Evolutionary conservation across 1,284 basidiomycete genomes (phyloP).

Genomic region (Amylostereum chailletii): DNA sequence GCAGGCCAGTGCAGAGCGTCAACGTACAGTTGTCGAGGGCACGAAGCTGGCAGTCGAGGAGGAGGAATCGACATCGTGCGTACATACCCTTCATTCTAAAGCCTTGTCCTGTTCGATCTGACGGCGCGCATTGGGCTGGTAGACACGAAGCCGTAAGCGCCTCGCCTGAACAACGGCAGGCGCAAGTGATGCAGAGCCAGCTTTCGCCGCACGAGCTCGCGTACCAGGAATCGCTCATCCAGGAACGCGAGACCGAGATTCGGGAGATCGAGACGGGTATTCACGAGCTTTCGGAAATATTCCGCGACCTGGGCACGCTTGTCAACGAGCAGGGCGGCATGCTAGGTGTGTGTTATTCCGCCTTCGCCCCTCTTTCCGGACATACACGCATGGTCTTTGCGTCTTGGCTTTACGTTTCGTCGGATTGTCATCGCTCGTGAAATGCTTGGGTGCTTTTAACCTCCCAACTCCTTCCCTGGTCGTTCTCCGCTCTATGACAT

Average conservation of each 20-base stretch:
- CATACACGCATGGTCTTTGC: too few species aligned
- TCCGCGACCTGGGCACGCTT: slow-evolving; percentile 91
- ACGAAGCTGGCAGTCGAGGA: slow-evolving; percentile 73
- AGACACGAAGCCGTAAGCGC: not conserved
- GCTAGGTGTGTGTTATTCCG: slow-evolving; percentile 61
- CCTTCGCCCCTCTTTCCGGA: too few species aligned
- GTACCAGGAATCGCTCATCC: slow-evolving; percentile 93
- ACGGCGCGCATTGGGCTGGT: slow-evolving; percentile 1
- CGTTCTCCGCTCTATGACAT: too few species aligned
- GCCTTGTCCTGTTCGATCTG: slow-evolving; percentile 6
- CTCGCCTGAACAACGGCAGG: slow-evolving; percentile 47
- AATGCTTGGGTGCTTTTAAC: too few species aligned
- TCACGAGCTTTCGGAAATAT: slow-evolving; percentile 95
- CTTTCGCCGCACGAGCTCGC: slow-evolving; percentile 87
- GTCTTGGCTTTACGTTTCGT: too few species aligned
- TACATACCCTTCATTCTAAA: slow-evolving; percentile 8
- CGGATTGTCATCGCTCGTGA: too few species aligned
- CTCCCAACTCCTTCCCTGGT: too few species aligned
- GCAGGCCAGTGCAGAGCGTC: slow-evolving; percentile 80
- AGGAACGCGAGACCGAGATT: slow-evolving; percentile 92
- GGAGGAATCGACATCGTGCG: slow-evolving; percentile 41
- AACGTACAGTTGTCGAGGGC: slow-evolving; percentile 77
- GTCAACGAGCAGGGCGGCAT: slow-evolving; percentile 93
- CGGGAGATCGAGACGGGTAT: slow-evolving; percentile 96
- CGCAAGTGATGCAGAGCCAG: slow-evolving; percentile 63